Conservation (phyloP, 306 rosid genomes). For the Morella rubra region DNA sequence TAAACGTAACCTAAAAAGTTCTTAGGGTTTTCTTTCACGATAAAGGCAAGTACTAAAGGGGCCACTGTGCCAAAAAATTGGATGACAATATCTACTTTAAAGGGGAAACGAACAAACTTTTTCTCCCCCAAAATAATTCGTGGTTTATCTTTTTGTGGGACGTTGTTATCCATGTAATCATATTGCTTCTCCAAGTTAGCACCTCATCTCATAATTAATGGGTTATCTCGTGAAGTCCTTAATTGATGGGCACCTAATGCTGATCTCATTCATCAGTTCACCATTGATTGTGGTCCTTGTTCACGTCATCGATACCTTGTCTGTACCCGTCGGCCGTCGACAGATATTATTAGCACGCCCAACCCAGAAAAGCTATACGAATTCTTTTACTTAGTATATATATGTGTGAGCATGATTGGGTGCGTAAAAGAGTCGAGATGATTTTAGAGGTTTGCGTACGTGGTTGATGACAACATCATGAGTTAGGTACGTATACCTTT, state of each 20-base stretch:
- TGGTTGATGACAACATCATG: constrained; percentile 27
- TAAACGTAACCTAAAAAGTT: too few relatives aligned
- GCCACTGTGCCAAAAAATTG: too few relatives aligned
- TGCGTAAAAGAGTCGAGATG: constrained; percentile 30
- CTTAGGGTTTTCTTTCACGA: too few relatives aligned
- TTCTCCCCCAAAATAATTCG: too few relatives aligned
- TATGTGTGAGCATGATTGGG: constrained; percentile 33
- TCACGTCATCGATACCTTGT: constrained; percentile 25
- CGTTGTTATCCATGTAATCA: too few relatives aligned
- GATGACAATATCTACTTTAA: too few relatives aligned
- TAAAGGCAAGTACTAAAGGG: too few relatives aligned
- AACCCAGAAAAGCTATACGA: not conserved
- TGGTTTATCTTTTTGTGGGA: too few relatives aligned
- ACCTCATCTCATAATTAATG: not conserved
- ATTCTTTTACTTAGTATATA: constrained; percentile 16
- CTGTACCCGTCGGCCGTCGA: constrained; percentile 30
- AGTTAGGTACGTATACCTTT: constrained; percentile 11
- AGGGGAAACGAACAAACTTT: too few relatives aligned
- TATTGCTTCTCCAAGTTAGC: not conserved
- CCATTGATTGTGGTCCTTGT: constrained; percentile 19
- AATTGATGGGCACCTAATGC: constrained; percentile 27
- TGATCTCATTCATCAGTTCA: constrained; percentile 15
- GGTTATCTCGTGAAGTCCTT: constrained; percentile 14
- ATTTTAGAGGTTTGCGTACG: constrained; percentile 21
- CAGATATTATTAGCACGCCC: not conserved